Conservation (phyloP, 805 yeast genomes). For the Komagataella pastoris region DNA sequence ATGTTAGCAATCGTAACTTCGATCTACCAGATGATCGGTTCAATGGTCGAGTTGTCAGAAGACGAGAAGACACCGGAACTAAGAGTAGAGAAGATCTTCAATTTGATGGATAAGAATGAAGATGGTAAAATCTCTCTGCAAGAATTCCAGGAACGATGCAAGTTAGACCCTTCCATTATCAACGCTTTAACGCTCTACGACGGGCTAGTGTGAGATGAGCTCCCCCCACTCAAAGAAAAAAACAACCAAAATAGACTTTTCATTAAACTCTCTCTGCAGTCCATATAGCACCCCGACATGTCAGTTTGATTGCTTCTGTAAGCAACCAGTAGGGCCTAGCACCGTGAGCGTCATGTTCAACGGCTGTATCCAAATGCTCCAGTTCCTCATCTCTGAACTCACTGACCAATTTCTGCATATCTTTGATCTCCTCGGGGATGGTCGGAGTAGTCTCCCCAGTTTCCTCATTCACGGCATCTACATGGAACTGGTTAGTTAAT, state of each 20-base stretch:
- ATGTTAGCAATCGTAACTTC: conserved; percentile 70
- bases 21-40: conserved; percentile 90
- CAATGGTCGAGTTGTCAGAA: conserved; percentile 77
- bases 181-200: conserved; percentile 47
- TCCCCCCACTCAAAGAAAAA: background rate
- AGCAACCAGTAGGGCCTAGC: conserved; percentile 87
- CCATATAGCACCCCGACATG: conserved; percentile 84
- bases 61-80: conserved; percentile 90
- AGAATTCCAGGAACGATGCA: conserved; percentile 75
- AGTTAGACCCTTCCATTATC: conserved; percentile 63
- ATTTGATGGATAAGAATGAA: conserved; percentile 53
- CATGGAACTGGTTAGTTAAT: conserved; percentile 50
- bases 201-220: conserved; percentile 48
- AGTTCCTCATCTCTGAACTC: conserved; percentile 87
- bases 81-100: conserved; percentile 73
- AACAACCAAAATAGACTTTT: background rate
- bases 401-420: conserved; percentile 49
- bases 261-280: conserved; percentile 69
- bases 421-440: conserved; percentile 39
- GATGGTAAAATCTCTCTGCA: conserved; percentile 63
- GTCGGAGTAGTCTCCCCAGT: conserved; percentile 11
- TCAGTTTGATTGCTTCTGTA: conserved; percentile 74
- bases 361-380: conserved; percentile 90
- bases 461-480: conserved; percentile 17
- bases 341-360: conserved; percentile 79